Conservation (phyloP, 805 yeast species). For the Naumovozyma dairenensis region DNA sequence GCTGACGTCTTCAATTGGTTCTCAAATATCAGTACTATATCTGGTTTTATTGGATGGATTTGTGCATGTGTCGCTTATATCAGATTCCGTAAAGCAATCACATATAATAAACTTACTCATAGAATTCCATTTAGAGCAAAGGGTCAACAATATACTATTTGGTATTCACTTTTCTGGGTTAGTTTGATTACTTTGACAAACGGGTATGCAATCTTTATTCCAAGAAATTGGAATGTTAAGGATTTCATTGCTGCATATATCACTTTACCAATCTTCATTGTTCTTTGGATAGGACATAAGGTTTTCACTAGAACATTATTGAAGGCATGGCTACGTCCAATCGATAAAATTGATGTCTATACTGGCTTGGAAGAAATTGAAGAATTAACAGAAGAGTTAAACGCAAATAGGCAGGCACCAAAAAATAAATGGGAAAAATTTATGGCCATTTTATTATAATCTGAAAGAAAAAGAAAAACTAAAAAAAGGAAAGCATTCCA, state of each 20-base stretch:
- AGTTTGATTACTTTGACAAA: slow-evolving; percentile 53
- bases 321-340: slow-evolving; percentile 37
- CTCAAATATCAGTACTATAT: slow-evolving; percentile 52
- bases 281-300: slow-evolving; percentile 51
- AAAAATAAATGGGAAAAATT: slow-evolving; percentile 12
- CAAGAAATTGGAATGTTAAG: slow-evolving; percentile 36
- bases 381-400: slow-evolving; percentile 34
- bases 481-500: too few relatives aligned
- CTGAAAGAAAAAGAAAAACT: too few relatives aligned
- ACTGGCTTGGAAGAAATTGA: slow-evolving; percentile 55
- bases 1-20: slow-evolving; percentile 54
- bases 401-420: slow-evolving; percentile 18
- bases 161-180: slow-evolving; percentile 41
- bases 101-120: slow-evolving; percentile 41
- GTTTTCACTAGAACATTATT: slow-evolving; percentile 34
- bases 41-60: slow-evolving; percentile 60
- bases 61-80: slow-evolving; percentile 43
- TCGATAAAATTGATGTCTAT: slow-evolving; percentile 49
- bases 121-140: slow-evolving; percentile 50
- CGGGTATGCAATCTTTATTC: slow-evolving; percentile 59
- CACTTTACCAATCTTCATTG: slow-evolving; percentile 37
- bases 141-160: slow-evolving; percentile 50
- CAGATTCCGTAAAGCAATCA: slow-evolving; percentile 57
- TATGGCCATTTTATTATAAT: slow-evolving; percentile 15
- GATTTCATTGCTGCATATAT: slow-evolving; percentile 67